Base-by-base conservation (phyloP, 805 yeast genomes). In the Saccharomycopsis olivae region DNA sequence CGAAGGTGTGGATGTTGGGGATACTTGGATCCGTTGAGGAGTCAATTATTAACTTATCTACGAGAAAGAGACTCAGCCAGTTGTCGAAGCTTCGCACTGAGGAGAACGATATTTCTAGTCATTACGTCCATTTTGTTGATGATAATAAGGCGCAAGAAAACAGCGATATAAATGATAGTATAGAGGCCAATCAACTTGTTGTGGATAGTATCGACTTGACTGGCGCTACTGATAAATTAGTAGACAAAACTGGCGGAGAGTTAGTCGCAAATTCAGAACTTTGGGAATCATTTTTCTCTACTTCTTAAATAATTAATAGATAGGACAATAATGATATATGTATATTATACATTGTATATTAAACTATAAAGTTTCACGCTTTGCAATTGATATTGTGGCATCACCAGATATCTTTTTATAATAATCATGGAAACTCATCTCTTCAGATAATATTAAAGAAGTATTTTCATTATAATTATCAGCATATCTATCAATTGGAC, bases 1-100 rank as follows among this genome's bases (percentile, higher is more conserved):
- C 98, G 0, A 80, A 78, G 1, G 94, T 89, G 1, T 92, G 97
- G 96, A 79, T 82, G 73, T 87, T 89, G 61, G 77, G 82, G 18
- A 80, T 88, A 41, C 73, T 71, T 41, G 77, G 79, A 30, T 76
- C 95, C 0, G 94, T 92, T 13, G 98, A 92, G 57, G 95, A 89
- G 54, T 79, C 85, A 33, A 83, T 92, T 34, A 72, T 85, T 25
- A 59, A 73, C n/a, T 56, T 81, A 39, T 70, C 86, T 1, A 75
- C 87, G 0, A 67, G 71, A 44, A 75, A 73, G 49, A 61, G 92
- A 35, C 49, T 78, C 11, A 64, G 63, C 42, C 65, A 64, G 47
- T 52, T 60, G 36, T 55, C 55, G 8, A 48, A 59, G 50, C 28
- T 52, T 50, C 28, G 51, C 52, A 34, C 56, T 53, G 33, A 49